Evolutionary conservation across 1,284 basidiomycete genomes (phyloP).

Genomic region (Retiboletus flavoniger): DNA sequence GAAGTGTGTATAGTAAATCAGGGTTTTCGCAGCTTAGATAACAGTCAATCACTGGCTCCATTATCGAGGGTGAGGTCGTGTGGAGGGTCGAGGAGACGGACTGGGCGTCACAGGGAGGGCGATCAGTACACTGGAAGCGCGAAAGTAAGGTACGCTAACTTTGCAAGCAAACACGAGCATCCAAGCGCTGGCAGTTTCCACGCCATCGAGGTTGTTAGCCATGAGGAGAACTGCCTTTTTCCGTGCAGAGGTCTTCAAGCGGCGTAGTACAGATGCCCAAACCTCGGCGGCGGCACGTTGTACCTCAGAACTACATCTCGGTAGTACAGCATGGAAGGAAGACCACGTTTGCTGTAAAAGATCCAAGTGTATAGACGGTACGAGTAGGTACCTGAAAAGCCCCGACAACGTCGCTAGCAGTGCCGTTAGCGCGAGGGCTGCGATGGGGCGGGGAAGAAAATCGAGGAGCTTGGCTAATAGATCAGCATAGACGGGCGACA

Average conservation of each 20-base stretch:
- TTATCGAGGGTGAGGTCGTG: conserved; percentile 66
- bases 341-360: conserved; percentile 60
- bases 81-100: conserved; percentile 78
- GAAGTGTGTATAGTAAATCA: conserved; percentile 50
- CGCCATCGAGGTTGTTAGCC: conserved; percentile 41
- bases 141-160: conserved; percentile 40
- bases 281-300: conserved; percentile 74
- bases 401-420: conserved; percentile 64
- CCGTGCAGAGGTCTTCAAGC: conserved; percentile 55
- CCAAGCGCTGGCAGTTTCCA: conserved; percentile 67
- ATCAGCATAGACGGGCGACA: conserved; percentile 57
- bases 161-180: conserved; percentile 70
- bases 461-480: conserved; percentile 54
- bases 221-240: conserved; percentile 53
- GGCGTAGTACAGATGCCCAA: conserved; percentile 69
- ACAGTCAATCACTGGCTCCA: conserved; percentile 53
- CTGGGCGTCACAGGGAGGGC: conserved; percentile 36
- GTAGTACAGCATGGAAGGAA: conserved; percentile 47
- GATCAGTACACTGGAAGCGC: conserved; percentile 3
- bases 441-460: conserved; percentile 58
- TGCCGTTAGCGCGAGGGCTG: conserved; percentile 57
- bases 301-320: conserved; percentile 62
- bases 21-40: conserved; percentile 48
- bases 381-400: conserved; percentile 68
- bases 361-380: conserved; percentile 52